A percentile compares a stretch with the other conserved stretches of the same genome.
These are phyloP conservation scores for Penicillium silybi DNA, from an alignment of 495 filamentous ascomycete species.

Conservation along the genomic window DNA sequence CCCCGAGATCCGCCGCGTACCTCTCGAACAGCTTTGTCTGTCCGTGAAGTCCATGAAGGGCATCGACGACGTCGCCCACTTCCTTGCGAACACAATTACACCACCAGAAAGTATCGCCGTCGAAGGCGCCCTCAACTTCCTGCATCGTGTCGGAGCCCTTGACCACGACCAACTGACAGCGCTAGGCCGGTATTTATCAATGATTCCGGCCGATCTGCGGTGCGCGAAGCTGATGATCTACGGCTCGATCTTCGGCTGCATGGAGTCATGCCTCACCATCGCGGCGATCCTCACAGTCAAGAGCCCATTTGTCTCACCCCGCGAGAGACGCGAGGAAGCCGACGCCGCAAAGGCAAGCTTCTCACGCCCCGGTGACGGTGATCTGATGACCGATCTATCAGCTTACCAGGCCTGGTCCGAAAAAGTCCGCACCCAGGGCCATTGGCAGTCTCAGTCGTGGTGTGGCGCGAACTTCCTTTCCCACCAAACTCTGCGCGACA, in stretches of 20 bases:
- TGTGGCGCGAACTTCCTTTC: conserved; percentile 89
- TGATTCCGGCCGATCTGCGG: conserved; percentile 91
- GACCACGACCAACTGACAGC: conserved; percentile 82
- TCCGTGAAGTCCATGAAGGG: conserved; percentile 91
- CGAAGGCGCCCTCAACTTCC: conserved; percentile 71
- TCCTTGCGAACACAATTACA: conserved; percentile 82
- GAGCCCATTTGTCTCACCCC: conserved; percentile 78
- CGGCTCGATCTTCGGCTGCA: conserved; percentile 86
- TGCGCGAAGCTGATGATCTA: conserved; percentile 96
- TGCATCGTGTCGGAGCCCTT: conserved; percentile 83
- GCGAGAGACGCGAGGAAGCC: conserved; percentile 74
- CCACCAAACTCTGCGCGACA: conserved; percentile 76
- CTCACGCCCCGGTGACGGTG: conserved; percentile 65
- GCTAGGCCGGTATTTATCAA: conserved; percentile 81
- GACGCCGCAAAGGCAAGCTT: conserved; percentile 74
- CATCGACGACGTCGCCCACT: conserved; percentile 69
- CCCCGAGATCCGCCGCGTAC: conserved; percentile 88
- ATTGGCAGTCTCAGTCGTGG: conserved; percentile 66
- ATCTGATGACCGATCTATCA: conserved; percentile 78
- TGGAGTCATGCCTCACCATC: conserved; percentile 85
- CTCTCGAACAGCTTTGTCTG: conserved; percentile 89
- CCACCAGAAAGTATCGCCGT: conserved; percentile 82
- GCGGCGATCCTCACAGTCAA: conserved; percentile 82
- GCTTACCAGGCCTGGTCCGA: conserved; percentile 80
- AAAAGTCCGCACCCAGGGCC: conserved; percentile 51